Evolutionary conservation across 352 stramenopile species (phyloP).

Genomic region (Pythium graminicola): DNA sequence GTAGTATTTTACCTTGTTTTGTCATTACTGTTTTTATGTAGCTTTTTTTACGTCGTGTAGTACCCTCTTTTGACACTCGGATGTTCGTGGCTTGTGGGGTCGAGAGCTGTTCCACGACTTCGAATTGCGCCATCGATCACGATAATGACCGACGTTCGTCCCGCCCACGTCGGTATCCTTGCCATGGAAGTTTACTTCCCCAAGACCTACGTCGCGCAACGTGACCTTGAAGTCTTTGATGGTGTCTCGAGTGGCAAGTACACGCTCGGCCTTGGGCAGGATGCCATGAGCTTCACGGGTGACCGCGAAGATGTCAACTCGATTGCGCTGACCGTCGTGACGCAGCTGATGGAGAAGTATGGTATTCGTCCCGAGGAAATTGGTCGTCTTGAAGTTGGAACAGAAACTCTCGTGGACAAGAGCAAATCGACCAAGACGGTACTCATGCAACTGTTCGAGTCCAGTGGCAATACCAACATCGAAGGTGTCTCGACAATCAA

Average conservation of each 20-base stretch:
- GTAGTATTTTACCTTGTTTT: background rate
- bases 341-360: conserved; percentile 52
- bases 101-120: too few relatives aligned
- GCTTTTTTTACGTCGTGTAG: too few relatives aligned
- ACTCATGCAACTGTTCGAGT: conserved; percentile 64
- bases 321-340: conserved; percentile 51
- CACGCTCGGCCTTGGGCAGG: conserved; percentile 53
- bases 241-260: conserved; percentile 71
- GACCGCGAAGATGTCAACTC: conserved; percentile 74
- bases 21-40: too few relatives aligned
- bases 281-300: conserved; percentile 58
- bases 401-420: conserved; percentile 93
- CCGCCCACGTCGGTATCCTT: conserved; percentile 92
- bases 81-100: too few relatives aligned
- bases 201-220: conserved; percentile 89
- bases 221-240: conserved; percentile 92
- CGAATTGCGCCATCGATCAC: background rate
- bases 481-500: conserved; percentile 94
- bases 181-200: conserved; percentile 97
- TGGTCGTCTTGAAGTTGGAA: conserved; percentile 95
- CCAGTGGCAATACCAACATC: conserved; percentile 46
- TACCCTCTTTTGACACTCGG: too few relatives aligned
- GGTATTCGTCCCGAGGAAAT: conserved; percentile 58
- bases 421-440: conserved; percentile 82
- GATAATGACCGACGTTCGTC: conserved; percentile 20